These are phyloP conservation scores for Wickerhamomyces tratensis DNA, from an alignment of 805 yeast species.

Conservation along the genomic window DNA sequence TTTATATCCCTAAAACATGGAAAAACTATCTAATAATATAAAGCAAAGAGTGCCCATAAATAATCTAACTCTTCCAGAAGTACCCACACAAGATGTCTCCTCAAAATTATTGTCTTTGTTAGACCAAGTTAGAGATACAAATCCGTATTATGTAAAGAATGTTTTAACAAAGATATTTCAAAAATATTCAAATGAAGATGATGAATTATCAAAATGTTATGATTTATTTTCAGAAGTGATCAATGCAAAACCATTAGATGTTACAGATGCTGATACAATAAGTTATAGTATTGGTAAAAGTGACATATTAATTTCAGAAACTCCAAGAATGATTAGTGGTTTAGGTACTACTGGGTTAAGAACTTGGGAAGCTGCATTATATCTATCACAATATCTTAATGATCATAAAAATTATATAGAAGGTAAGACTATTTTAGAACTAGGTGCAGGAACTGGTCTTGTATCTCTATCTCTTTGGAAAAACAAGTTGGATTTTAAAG, in stretches of 20 bases:
- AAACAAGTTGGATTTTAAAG: conserved; percentile 5
- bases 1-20: conserved; percentile 4
- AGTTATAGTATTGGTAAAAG: conserved; percentile 17
- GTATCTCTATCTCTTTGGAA: conserved; percentile 37
- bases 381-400: conserved; percentile 42
- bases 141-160: conserved; percentile 41
- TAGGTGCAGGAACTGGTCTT: conserved; percentile 89
- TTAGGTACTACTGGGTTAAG: conserved; percentile 82
- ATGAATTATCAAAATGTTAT: conserved; percentile 18
- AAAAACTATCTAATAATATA: conserved; percentile 7
- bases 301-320: conserved; percentile 36
- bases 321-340: conserved; percentile 57
- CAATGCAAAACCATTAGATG: conserved; percentile 14
- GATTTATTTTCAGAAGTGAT: conserved; percentile 22
- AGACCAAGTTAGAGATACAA: conserved; percentile 18
- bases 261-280: conserved; percentile 21
- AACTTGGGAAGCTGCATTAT: conserved; percentile 91
- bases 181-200: conserved; percentile 26
- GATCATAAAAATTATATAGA: conserved; percentile 1
- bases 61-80: neutral
- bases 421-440: conserved; percentile 41
- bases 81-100: too few species aligned
- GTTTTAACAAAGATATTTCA: conserved; percentile 34
- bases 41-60: conserved; percentile 14
- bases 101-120: conserved; percentile 12